Evolutionary conservation across 495 filamentous ascomycete species (phyloP).

Genomic region (Thermothielavioides terrestris): DNA sequence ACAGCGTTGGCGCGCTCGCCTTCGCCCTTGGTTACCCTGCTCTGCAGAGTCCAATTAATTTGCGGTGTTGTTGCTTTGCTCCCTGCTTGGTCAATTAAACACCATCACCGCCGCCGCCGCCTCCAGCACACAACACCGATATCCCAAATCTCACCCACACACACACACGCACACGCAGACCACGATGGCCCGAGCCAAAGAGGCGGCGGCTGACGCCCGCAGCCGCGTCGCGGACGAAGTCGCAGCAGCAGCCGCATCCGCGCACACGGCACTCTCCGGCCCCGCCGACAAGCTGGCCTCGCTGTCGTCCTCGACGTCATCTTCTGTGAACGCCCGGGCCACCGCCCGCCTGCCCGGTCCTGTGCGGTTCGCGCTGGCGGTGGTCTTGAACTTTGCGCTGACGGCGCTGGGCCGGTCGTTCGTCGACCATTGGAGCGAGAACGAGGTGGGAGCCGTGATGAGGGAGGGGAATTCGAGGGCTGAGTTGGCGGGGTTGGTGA

Average conservation of each 20-base stretch:
- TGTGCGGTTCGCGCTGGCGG: slow-evolving; percentile 54
- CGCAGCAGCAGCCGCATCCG: slow-evolving; percentile 2
- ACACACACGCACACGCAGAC: neutral
- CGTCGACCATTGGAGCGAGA: slow-evolving; percentile 37
- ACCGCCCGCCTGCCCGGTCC: slow-evolving; percentile 39
- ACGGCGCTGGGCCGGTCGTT: slow-evolving; percentile 50
- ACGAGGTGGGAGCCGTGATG: slow-evolving; percentile 54
- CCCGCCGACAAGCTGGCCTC: no score
- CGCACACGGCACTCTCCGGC: neutral
- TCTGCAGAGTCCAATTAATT: no score
- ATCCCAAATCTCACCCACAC: neutral
- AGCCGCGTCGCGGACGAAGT: slow-evolving; percentile 6
- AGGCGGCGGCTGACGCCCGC: slow-evolving; percentile 12
- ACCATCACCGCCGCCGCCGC: no score
- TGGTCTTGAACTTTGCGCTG: slow-evolving; percentile 53
- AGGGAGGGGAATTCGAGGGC: slow-evolving; percentile 50
- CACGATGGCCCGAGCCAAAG: slow-evolving; percentile 9
- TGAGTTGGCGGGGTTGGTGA: slow-evolving; percentile 52
- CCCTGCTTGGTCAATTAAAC: no score
- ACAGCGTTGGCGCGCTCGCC: neutral
- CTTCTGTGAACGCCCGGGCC: no score
- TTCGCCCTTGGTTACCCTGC: neutral
- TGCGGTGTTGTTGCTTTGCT: no score
- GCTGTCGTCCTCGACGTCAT: no score
- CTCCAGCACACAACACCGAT: no score